A percentile compares a stretch with the other conserved stretches of the same genome.
Conservation (phyloP, 176 grass and related monocot genomes). For the Oryza coarctata region DNA sequence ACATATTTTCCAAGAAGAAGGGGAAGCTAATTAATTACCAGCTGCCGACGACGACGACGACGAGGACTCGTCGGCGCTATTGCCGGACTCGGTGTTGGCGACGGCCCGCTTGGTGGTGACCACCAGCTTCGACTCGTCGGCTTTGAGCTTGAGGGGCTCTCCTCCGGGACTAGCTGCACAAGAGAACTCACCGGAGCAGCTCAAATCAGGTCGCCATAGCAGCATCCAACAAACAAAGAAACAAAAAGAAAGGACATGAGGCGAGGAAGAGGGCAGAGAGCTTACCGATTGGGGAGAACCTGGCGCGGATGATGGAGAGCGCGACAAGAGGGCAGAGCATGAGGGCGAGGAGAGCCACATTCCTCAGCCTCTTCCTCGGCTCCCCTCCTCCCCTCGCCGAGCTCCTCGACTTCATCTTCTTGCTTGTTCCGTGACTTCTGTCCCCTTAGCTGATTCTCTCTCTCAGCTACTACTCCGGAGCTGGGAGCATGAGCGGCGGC, state of each 20-base stretch:
- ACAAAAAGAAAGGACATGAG: too few relatives aligned
- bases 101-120: neutral
- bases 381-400: slow-evolving; percentile 25
- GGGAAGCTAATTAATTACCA: neutral
- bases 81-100: slow-evolving; percentile 7
- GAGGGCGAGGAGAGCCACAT: slow-evolving; percentile 47
- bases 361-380: slow-evolving; percentile 46
- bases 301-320: slow-evolving; percentile 59
- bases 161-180: slow-evolving; percentile 16
- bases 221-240: neutral
- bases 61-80: neutral
- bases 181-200: neutral
- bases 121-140: slow-evolving; percentile 22
- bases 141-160: slow-evolving; percentile 41
- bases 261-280: neutral
- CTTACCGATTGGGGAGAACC: slow-evolving; percentile 43
- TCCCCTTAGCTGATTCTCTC: too few relatives aligned
- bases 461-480: too few relatives aligned
- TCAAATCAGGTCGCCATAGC: neutral
- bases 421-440: too few relatives aligned
- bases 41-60: neutral
- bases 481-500: neutral
- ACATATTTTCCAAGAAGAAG: neutral
- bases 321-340: slow-evolving; percentile 58
- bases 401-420: slow-evolving; percentile 58